Evolutionary conservation across 352 stramenopile species (phyloP).

Genomic region (Phytophthora pinifolia): DNA sequence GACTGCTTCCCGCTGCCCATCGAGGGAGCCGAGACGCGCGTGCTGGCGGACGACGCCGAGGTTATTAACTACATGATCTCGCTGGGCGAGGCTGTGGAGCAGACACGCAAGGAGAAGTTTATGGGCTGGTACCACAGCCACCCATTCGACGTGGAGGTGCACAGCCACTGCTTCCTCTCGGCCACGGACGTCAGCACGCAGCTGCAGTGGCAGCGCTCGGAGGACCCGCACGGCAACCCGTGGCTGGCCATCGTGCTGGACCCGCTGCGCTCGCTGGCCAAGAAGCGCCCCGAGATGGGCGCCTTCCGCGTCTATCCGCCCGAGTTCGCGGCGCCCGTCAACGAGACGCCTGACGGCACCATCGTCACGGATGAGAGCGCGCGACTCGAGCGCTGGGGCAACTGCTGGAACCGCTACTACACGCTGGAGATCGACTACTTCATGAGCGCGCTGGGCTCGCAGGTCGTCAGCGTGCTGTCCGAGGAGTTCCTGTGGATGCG

Average conservation of each 20-base stretch:
- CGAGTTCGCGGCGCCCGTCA: conserved; percentile 92
- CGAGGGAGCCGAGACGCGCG: conserved; percentile 94
- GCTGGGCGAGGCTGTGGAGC: conserved; percentile 93
- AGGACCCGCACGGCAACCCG: conserved; percentile 95
- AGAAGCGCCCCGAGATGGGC: conserved; percentile 94
- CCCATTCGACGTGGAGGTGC: conserved; percentile 97
- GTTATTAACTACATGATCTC: conserved; percentile 99
- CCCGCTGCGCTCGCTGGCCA: conserved; percentile 93
- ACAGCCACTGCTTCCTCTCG: conserved; percentile 97
- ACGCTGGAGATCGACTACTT: conserved; percentile 94
- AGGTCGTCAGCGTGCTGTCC: conserved; percentile 92
- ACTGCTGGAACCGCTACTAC: conserved; percentile 91
- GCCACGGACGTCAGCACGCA: conserved; percentile 98
- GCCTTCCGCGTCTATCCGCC: conserved; percentile 98
- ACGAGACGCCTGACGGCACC: conserved; percentile 95
- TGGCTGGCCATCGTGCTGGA: conserved; percentile 99
- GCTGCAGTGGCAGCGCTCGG: conserved; percentile 97
- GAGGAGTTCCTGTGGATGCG: conserved; percentile 94
- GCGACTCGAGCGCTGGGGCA: conserved; percentile 96
- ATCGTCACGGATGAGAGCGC: conserved; percentile 92
- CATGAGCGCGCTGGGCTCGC: conserved; percentile 91
- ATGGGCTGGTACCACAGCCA: conserved; percentile 99
- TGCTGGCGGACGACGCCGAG: conserved; percentile 96
- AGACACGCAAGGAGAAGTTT: conserved; percentile 96
- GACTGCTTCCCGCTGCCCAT: conserved; percentile 98